Evolutionary conservation across 2,329 filamentous ascomycete species (phyloP).

Genomic region (Penicillium polonicum): DNA sequence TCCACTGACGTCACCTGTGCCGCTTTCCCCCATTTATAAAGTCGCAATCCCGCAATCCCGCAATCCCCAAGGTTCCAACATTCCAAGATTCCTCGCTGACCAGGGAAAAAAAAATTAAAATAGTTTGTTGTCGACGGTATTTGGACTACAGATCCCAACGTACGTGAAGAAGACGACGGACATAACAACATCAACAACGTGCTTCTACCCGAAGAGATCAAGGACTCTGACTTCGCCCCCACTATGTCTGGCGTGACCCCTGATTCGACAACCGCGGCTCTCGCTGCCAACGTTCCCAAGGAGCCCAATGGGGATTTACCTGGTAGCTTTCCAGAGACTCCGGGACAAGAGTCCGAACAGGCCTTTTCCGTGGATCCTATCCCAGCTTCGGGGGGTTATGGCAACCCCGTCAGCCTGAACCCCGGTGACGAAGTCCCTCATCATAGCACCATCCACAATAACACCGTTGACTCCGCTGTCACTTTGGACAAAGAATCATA

Average conservation of each 20-base stretch:
- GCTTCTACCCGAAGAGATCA: conserved; percentile 71
- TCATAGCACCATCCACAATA: conserved; percentile 60
- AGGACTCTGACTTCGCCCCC: conserved; percentile 20
- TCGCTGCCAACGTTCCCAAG: conserved; percentile 58
- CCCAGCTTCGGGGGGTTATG: conserved; percentile 56
- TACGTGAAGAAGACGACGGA: conserved; percentile 77
- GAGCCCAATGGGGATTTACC: conserved; percentile 54
- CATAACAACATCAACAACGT: conserved; percentile 92
- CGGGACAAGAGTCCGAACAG: conserved; percentile 51
- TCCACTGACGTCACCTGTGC: conserved; percentile 25
- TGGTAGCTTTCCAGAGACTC: conserved; percentile 72
- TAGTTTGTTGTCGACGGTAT: conserved; percentile 93
- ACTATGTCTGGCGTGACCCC: conserved; percentile 64
- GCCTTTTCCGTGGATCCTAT: conserved; percentile 55
- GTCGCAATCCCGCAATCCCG: conserved; percentile 14
- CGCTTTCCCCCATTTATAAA: conserved; percentile 11
- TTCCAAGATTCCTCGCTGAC: conserved; percentile 10
- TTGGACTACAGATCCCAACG: conserved; percentile 81
- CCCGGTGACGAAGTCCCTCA: conserved; percentile 81
- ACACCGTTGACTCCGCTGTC: conserved; percentile 66
- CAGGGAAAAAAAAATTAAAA: background rate
- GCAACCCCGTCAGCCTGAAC: conserved; percentile 77
- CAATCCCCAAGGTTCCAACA: background rate
- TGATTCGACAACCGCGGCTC: conserved; percentile 66
- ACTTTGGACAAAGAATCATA: conserved; percentile 80